Evolutionary conservation across 2,329 filamentous ascomycete genomes (phyloP).

Genomic region (Xylariaceae sp.): DNA sequence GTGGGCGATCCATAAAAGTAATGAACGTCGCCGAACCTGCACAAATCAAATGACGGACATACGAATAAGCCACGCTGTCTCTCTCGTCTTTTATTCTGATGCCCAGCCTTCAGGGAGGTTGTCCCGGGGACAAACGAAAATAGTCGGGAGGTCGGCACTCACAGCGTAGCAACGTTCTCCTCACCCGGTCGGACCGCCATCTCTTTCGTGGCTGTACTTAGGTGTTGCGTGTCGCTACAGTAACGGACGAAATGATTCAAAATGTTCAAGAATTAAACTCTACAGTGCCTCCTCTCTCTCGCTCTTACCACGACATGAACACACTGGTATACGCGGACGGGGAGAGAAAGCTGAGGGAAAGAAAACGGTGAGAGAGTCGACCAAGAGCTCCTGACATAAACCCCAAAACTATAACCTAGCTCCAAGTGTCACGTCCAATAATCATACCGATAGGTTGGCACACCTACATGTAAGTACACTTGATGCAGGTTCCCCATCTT

Average conservation of each 20-base stretch:
- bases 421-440: conserved; percentile 6
- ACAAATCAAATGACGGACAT: background rate
- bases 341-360: too few relatives aligned
- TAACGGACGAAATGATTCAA: background rate
- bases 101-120: conserved; percentile 7
- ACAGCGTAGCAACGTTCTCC: conserved; percentile 45
- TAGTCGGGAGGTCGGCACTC: too few relatives aligned
- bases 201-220: conserved; percentile 1
- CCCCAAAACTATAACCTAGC: conserved; percentile 2
- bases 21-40: conserved; percentile 71
- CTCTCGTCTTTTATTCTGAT: background rate
- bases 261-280: background rate
- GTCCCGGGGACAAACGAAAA: too few relatives aligned
- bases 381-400: conserved; percentile 17
- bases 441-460: conserved; percentile 2
- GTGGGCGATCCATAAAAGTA: conserved; percentile 70
- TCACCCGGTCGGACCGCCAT: conserved; percentile 43
- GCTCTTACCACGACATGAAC: too few relatives aligned
- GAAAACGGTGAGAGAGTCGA: conserved; percentile 7
- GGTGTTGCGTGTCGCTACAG: too few relatives aligned
- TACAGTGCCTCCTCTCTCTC: too few relatives aligned
- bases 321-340: too few relatives aligned
- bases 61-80: background rate
- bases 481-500: conserved; percentile 7
- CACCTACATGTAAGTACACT: conserved; percentile 4